Evolutionary conservation across 331 rosid species (phyloP), one percentile per base, ranked within the genome.

Genomic region (Quercus tomentella): DNA sequence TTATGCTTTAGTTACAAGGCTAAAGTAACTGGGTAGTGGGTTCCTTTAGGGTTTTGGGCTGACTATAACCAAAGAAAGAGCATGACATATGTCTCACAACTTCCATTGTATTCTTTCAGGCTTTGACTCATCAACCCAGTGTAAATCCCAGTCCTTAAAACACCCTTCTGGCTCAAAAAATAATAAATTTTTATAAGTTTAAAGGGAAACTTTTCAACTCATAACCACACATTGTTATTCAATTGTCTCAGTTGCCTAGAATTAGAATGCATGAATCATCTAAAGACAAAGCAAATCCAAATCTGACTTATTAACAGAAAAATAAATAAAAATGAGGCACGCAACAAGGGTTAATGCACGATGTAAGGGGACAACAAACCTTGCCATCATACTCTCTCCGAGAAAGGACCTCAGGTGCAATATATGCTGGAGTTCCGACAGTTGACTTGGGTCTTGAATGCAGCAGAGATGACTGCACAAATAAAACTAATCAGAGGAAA

Each of bases 391-490:
- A 94, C 87, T 94, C 98, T 84, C 94, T 90, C 7, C 94, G 96
- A 37, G 96, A 91, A 81, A 94, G 96, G 86, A 94, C 98, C 89
- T 94, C 98, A 11, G 97, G 97, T 51, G 97, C 97, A 81, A 92
- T 92, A 76, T 92, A 92, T 16, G 97, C 97, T 4, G 97, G 98
- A 74, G 98, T 94, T 70, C 98, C 98, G 60, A 94, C 98, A 0
- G 97, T 87, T 33, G 98, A 94, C 57, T 94, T 94, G 41, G 98
- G 98, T 75, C 91, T 89, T 72, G 98, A 94, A 78, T 94, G 98
- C 84, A 94, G 96, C 85, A 94, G 80, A 35, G 98, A 94, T 57
- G 98, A 94, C 98, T 94, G 56, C 61, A 87, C 55, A 87, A 86
- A 74, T 66, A 84, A 78, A 85, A 71, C 77, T 82, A 52, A 77